phyloP scores from a whole-genome alignment of 768 basidiomycete species.

The Phaffia australis region DNA sequence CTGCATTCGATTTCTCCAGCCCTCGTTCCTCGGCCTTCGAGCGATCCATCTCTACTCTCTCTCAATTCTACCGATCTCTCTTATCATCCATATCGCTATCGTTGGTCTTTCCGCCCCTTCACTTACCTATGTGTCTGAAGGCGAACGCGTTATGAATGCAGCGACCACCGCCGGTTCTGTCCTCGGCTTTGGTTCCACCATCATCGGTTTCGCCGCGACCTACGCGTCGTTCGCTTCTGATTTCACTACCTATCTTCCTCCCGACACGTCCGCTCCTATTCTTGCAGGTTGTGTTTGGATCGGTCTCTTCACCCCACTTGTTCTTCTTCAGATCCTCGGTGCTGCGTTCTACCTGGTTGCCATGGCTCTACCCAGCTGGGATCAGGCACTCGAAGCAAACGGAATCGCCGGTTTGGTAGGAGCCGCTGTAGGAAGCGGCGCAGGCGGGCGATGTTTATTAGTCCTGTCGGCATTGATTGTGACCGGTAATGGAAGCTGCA shows the following conservation, averaged over 20 bases:
- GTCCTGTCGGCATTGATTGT: conserved; percentile 60
- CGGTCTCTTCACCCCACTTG: conserved; percentile 34
- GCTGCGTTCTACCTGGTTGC: conserved; percentile 34
- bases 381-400: conserved; percentile 28
- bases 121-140: conserved; percentile 1
- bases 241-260: conserved; percentile 35
- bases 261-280: conserved; percentile 29
- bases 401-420: conserved; percentile 34
- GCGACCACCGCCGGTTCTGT: conserved; percentile 31
- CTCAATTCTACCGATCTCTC: conserved; percentile 34
- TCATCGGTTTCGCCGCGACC: conserved; percentile 37
- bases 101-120: conserved; percentile 30
- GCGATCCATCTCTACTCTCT: conserved; percentile 35
- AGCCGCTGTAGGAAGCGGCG: conserved; percentile 30
- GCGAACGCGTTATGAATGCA: conserved; percentile 9
- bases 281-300: conserved; percentile 33
- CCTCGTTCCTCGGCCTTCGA: conserved; percentile 36
- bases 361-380: conserved; percentile 31
- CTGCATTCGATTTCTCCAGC: conserved; percentile 19
- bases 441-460: conserved; percentile 33
- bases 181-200: conserved; percentile 34
- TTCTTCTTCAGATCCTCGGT: conserved; percentile 34
- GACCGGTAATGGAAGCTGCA: conserved; percentile 67
- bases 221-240: conserved; percentile 36
- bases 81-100: conserved; percentile 35